Evolutionary conservation across 495 filamentous ascomycete species (phyloP).

Genomic region (Neurospora sp.): DNA sequence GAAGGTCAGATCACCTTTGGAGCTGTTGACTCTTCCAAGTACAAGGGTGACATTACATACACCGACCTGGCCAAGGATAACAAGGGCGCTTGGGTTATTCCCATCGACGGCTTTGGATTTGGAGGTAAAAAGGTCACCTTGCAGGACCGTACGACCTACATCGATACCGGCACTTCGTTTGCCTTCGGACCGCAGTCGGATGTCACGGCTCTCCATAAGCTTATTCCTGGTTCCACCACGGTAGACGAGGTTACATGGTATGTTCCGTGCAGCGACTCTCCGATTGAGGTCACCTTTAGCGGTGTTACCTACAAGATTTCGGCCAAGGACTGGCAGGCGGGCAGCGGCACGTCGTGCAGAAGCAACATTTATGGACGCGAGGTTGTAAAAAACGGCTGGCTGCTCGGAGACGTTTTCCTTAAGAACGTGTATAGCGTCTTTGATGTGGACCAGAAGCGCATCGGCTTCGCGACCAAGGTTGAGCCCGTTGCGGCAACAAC

Average conservation of each 20-base stretch:
- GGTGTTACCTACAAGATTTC: constrained; percentile 51
- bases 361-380: constrained; percentile 54
- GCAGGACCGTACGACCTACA: constrained; percentile 47
- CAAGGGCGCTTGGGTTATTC: constrained; percentile 54
- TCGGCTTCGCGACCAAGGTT: constrained; percentile 38
- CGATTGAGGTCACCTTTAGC: constrained; percentile 30
- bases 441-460: constrained; percentile 50
- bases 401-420: constrained; percentile 73
- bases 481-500: constrained; percentile 7
- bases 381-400: constrained; percentile 45
- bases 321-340: constrained; percentile 59
- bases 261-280: constrained; percentile 58
- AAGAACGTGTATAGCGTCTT: constrained; percentile 90
- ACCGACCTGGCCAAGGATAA: constrained; percentile 31
- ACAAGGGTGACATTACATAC: constrained; percentile 56
- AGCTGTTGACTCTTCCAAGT: constrained; percentile 52
- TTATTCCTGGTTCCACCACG: constrained; percentile 48
- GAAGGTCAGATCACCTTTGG: constrained; percentile 75
- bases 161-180: constrained; percentile 77
- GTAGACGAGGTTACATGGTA: constrained; percentile 45
- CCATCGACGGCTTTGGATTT: constrained; percentile 51
- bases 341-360: constrained; percentile 39
- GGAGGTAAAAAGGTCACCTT: constrained; percentile 45
- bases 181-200: constrained; percentile 57
- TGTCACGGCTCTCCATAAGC: constrained; percentile 51